A percentile compares a stretch with the other conserved stretches of the same genome.
phyloP scores from a whole-genome alignment of 306 rosid species.

The Castanea crenata region DNA sequence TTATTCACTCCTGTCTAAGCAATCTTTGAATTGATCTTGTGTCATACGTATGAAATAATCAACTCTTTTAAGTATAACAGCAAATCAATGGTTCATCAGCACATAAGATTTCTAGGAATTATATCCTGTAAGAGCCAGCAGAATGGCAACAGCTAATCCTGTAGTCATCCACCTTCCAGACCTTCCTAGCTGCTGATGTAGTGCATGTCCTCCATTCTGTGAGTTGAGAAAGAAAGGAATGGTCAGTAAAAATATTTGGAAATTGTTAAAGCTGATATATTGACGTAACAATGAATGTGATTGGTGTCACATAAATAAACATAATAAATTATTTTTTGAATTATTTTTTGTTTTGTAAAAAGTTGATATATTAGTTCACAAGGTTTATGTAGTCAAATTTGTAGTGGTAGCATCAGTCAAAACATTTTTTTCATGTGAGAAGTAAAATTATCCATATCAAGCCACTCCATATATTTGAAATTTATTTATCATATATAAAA shows the following conservation, averaged over 20 bases:
- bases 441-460: neutral
- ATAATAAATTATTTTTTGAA: too few relatives aligned
- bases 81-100: conserved; percentile 28
- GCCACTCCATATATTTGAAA: neutral
- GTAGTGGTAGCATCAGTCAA: too few relatives aligned
- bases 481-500: neutral
- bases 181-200: conserved; percentile 38
- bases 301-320: too few relatives aligned
- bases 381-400: too few relatives aligned
- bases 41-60: conserved; percentile 28
- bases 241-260: conserved; percentile 16
- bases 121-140: conserved; percentile 49
- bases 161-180: conserved; percentile 38
- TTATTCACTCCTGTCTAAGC: conserved; percentile 30
- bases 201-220: conserved; percentile 66
- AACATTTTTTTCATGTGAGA: neutral
- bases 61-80: conserved; percentile 1
- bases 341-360: too few relatives aligned
- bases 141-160: conserved; percentile 49
- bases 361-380: too few relatives aligned
- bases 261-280: neutral
- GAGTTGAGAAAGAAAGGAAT: conserved; percentile 9
- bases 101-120: conserved; percentile 31
- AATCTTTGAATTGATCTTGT: conserved; percentile 4
- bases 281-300: too few relatives aligned